Conservation (phyloP, 176 grass and related monocot species). For the Lolium multiflorum region DNA sequence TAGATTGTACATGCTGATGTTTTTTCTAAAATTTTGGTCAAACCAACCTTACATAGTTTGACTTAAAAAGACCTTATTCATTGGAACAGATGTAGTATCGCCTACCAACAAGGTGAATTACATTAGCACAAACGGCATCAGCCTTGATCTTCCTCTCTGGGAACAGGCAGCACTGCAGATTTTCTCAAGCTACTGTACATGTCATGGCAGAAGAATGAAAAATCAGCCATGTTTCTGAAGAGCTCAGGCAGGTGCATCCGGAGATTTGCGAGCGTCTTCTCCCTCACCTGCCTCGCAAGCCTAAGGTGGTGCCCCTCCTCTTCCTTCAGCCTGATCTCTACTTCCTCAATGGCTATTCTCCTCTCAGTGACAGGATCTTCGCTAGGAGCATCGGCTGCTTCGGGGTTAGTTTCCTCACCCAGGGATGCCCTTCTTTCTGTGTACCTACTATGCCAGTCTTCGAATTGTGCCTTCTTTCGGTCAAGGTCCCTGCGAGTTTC, state of each 20-base stretch:
- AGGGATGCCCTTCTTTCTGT: conserved; percentile 53
- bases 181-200: conserved; percentile 70
- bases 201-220: conserved; percentile 54
- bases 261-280: conserved; percentile 85
- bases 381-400: conserved; percentile 42
- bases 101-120: conserved; percentile 16
- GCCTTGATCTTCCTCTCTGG: conserved; percentile 44
- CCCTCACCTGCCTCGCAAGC: conserved; percentile 79
- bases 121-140: conserved; percentile 8
- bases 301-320: conserved; percentile 59
- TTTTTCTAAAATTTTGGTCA: too few relatives aligned
- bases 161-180: conserved; percentile 5
- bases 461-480: conserved; percentile 64
- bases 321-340: conserved; percentile 64
- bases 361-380: conserved; percentile 63
- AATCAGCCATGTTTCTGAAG: conserved; percentile 68
- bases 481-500: conserved; percentile 58
- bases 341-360: conserved; percentile 52
- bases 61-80: too few relatives aligned
- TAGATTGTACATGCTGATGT: too few relatives aligned
- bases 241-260: conserved; percentile 83
- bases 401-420: conserved; percentile 60
- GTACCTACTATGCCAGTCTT: conserved; percentile 73
- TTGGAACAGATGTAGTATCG: neutral
- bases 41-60: too few relatives aligned